phyloP scores from a whole-genome alignment of 2,329 filamentous ascomycete species.

The Aspergillus tubingensis region DNA sequence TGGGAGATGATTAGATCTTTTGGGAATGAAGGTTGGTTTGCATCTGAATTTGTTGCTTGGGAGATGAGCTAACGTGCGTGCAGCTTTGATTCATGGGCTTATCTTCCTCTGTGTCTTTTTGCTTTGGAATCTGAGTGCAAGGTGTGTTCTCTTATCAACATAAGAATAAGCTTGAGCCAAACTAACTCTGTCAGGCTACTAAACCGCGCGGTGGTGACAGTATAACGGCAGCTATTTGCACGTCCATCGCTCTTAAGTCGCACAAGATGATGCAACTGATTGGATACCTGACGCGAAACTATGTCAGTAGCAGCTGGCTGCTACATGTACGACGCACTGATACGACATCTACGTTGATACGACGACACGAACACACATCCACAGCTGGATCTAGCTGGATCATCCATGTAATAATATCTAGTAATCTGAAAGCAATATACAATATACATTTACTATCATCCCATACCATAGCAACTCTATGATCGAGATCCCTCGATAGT shows the following conservation, averaged over 20 bases:
- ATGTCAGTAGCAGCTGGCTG: background rate
- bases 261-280: no score
- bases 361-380: no score
- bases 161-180: background rate
- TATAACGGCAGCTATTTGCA: background rate
- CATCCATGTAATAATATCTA: no score
- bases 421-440: no score
- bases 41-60: background rate
- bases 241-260: no score
- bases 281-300: background rate
- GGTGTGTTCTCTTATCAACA: background rate
- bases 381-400: no score
- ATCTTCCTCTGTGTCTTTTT: constrained; percentile 17
- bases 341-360: no score
- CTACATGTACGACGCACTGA: background rate
- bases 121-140: constrained; percentile 18
- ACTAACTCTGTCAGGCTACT: background rate
- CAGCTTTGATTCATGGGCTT: constrained; percentile 20
- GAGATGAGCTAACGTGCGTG: background rate
- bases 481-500: no score
- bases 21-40: constrained; percentile 33
- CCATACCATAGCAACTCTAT: no score
- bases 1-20: constrained; percentile 19
- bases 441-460: no score
- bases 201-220: background rate